These are phyloP conservation scores for Effrenium voratum DNA, from an alignment of 73 alveolate species.

Conservation along the genomic window DNA sequence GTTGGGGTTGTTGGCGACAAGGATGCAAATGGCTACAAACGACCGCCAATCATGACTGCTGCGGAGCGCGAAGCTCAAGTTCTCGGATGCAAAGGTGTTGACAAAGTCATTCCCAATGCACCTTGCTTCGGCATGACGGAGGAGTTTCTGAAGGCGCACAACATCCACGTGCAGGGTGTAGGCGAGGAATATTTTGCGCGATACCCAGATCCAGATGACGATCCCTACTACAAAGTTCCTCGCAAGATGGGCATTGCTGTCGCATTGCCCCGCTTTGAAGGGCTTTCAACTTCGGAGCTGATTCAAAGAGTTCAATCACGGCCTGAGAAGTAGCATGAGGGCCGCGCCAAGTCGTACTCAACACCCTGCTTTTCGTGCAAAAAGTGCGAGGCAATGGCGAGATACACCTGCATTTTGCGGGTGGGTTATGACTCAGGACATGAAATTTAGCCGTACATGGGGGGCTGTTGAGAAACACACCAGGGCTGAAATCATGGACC, in stretches of 20 bases:
- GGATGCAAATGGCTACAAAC: slow-evolving; percentile 70
- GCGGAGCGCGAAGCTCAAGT: slow-evolving; percentile 89
- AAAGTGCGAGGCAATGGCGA: too few relatives aligned
- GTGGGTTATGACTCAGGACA: too few relatives aligned
- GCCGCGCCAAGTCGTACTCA: too few relatives aligned
- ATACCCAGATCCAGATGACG: slow-evolving; percentile 79
- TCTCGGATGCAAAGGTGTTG: slow-evolving; percentile 79
- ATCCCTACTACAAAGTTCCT: slow-evolving; percentile 88
- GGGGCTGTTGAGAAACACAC: too few relatives aligned
- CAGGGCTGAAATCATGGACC: too few relatives aligned
- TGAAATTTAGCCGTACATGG: too few relatives aligned
- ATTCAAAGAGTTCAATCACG: slow-evolving; percentile 14
- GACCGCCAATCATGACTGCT: slow-evolving; percentile 77
- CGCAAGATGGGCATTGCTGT: slow-evolving; percentile 92
- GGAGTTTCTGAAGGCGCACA: slow-evolving; percentile 65
- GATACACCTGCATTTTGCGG: too few relatives aligned
- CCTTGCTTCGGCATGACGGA: slow-evolving; percentile 87
- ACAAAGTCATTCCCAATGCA: slow-evolving; percentile 57
- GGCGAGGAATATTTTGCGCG: slow-evolving; percentile 90
- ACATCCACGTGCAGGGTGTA: slow-evolving; percentile 59
- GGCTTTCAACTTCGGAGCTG: slow-evolving; percentile 65
- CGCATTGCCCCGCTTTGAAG: slow-evolving; percentile 77
- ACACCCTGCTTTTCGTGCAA: too few relatives aligned
- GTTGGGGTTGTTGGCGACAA: slow-evolving; percentile 87
- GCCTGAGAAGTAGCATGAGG: too few relatives aligned